Evolutionary conservation across 2,329 filamentous ascomycete genomes (phyloP).

Genomic region (Fusarium clavum): DNA sequence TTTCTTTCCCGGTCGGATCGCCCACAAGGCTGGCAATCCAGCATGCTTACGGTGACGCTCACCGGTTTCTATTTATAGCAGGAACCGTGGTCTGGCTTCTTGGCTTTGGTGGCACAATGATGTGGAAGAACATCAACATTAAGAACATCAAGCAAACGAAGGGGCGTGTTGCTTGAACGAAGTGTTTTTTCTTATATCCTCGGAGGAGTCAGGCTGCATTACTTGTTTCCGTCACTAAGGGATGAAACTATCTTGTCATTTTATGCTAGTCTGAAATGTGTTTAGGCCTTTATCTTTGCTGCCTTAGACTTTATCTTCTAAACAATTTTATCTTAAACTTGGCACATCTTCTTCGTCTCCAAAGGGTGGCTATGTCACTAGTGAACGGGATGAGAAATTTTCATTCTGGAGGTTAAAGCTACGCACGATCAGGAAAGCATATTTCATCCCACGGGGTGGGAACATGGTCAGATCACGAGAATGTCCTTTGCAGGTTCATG

Average conservation of each 20-base stretch:
- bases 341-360: no score
- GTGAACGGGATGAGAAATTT: no score
- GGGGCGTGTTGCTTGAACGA: slow-evolving; percentile 16
- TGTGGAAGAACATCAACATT: slow-evolving; percentile 31
- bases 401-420: no score
- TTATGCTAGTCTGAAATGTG: background rate
- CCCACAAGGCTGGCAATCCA: slow-evolving; percentile 28
- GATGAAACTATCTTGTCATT: background rate
- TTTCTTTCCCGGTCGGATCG: slow-evolving; percentile 22
- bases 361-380: no score
- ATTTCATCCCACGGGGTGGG: no score
- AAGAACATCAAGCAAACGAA: slow-evolving; percentile 30
- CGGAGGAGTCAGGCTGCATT: background rate
- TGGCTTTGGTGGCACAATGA: slow-evolving; percentile 9
- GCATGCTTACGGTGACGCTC: slow-evolving; percentile 29
- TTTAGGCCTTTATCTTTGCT: no score
- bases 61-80: slow-evolving; percentile 19
- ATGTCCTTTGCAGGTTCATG: fast-evolving
- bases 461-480: background rate
- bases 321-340: no score
- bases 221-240: background rate
- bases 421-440: no score
- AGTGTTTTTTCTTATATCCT: fast-evolving
- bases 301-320: no score
- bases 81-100: slow-evolving; percentile 17